Conservation (phyloP, 1,139 yeast genomes). For the Taphrina betulina region DNA sequence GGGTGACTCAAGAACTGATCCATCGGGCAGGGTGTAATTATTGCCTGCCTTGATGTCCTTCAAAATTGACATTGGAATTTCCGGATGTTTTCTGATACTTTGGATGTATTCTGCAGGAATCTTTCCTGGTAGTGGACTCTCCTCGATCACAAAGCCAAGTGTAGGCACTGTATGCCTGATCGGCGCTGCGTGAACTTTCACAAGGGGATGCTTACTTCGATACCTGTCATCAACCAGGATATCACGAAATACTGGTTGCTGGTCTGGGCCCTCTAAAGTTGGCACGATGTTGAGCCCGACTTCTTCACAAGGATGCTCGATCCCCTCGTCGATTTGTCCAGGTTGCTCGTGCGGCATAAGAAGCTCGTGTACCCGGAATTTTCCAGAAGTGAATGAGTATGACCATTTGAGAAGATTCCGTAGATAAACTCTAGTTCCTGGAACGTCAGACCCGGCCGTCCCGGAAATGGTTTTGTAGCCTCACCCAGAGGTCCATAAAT, state of each 20-base stretch:
- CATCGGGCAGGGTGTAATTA: constrained; percentile 8
- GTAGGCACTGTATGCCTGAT: constrained; percentile 27
- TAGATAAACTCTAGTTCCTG: constrained; percentile 17
- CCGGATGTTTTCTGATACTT: constrained; percentile 1
- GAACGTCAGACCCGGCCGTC: neutral
- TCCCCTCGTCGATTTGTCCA: neutral
- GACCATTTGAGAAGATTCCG: constrained; percentile 11
- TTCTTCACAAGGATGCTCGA: constrained; percentile 22
- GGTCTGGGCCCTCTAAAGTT: too few relatives aligned
- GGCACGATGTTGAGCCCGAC: neutral
- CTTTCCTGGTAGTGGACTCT: constrained; percentile 5
- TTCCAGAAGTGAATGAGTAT: constrained; percentile 7
- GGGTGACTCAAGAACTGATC: constrained; percentile 20
- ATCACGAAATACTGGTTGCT: constrained; percentile 4
- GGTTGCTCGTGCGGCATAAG: constrained; percentile 24
- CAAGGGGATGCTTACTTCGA: neutral
- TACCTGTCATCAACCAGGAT: constrained; percentile 15
- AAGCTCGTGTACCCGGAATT: constrained; percentile 26
- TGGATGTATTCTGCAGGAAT: constrained; percentile 2
- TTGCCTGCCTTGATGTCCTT: constrained; percentile 10
- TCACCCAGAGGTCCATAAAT: constrained; percentile 30
- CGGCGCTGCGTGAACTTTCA: constrained; percentile 23
- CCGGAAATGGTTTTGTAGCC: neutral
- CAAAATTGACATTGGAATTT: constrained; percentile 22
- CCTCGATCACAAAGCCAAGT: constrained; percentile 25